Conservation (phyloP, 2,329 filamentous ascomycete species). For the Stachybotrys chartarum region DNA sequence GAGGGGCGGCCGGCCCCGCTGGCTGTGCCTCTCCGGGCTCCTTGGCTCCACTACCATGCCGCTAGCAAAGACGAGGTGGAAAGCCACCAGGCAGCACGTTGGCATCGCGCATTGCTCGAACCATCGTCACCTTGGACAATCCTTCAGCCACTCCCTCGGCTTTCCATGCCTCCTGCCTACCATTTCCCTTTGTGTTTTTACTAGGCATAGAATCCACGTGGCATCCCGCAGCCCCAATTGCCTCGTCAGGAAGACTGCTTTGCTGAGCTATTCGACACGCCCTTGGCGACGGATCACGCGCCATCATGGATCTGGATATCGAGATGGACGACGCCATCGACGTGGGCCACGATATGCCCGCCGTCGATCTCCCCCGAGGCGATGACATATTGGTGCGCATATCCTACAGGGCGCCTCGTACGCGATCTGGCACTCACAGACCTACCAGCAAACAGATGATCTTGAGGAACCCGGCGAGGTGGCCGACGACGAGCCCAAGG, state of each 20-base stretch:
- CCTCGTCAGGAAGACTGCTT: background rate
- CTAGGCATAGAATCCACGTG: too few relatives aligned
- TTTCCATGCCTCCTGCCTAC: background rate
- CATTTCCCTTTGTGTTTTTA: too few relatives aligned
- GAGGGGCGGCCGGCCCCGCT: too few relatives aligned
- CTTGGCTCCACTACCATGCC: too few relatives aligned
- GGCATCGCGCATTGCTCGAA: background rate
- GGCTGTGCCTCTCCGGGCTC: too few relatives aligned
- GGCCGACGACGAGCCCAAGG: constrained; percentile 22
- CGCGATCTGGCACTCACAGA: constrained; percentile 8
- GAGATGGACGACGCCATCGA: constrained; percentile 61
- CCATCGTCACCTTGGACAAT: background rate
- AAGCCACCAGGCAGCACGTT: background rate
- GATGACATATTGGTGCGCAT: constrained; percentile 30
- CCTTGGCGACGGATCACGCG: constrained; percentile 1
- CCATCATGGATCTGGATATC: constrained; percentile 61
- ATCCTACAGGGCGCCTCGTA: background rate
- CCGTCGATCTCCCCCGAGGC: constrained; percentile 17
- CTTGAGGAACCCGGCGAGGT: constrained; percentile 30
- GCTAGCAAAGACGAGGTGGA: background rate
- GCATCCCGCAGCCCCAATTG: background rate
- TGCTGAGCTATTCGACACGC: background rate
- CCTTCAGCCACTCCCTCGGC: background rate
- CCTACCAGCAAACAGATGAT: constrained; percentile 24
- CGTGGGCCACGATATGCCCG: constrained; percentile 17